phyloP scores from a whole-genome alignment of 1,284 basidiomycete genomes.

The Boletellus dicymbophilus region DNA sequence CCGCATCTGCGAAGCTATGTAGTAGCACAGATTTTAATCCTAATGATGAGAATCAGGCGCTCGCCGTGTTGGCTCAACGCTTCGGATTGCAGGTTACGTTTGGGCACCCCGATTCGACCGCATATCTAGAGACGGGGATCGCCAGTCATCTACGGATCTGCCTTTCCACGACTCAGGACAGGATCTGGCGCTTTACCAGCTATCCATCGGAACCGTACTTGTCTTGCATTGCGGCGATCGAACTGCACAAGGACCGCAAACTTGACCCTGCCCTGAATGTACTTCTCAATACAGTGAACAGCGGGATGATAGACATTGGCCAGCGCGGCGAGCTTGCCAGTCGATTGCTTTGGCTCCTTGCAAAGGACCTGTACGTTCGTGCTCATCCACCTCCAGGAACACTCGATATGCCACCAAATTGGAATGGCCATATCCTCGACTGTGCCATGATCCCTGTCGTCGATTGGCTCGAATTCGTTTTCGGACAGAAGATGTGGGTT shows the following conservation, averaged over 20 bases:
- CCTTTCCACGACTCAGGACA: constrained; percentile 4
- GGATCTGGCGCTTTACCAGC: constrained; percentile 5
- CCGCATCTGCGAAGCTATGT: not conserved
- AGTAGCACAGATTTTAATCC: not conserved
- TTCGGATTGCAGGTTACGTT: constrained; percentile 6
- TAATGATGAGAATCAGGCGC: not conserved
- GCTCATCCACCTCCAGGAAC: too few species aligned
- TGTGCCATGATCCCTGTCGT: constrained; percentile 6
- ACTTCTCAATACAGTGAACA: not conserved
- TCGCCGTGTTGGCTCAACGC: constrained; percentile 10
- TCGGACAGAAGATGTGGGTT: constrained; percentile 3
- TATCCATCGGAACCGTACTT: constrained; percentile 15
- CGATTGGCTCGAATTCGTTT: constrained; percentile 10
- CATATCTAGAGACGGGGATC: constrained; percentile 2
- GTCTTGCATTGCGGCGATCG: constrained; percentile 6
- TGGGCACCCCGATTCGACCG: constrained; percentile 5
- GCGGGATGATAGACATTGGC: constrained; percentile 12
- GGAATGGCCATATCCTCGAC: constrained; percentile 3
- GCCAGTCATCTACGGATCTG: constrained; percentile 8
- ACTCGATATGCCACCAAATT: not conserved
- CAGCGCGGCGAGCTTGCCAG: constrained; percentile 7
- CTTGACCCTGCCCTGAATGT: not conserved
- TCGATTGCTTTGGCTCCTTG: constrained; percentile 12
- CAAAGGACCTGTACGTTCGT: too few species aligned
- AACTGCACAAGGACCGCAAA: not conserved